A percentile compares a stretch with the other conserved stretches of the same genome.
Evolutionary conservation across 345 rosid genomes (phyloP).

Genomic region (Limnanthes douglasii): DNA sequence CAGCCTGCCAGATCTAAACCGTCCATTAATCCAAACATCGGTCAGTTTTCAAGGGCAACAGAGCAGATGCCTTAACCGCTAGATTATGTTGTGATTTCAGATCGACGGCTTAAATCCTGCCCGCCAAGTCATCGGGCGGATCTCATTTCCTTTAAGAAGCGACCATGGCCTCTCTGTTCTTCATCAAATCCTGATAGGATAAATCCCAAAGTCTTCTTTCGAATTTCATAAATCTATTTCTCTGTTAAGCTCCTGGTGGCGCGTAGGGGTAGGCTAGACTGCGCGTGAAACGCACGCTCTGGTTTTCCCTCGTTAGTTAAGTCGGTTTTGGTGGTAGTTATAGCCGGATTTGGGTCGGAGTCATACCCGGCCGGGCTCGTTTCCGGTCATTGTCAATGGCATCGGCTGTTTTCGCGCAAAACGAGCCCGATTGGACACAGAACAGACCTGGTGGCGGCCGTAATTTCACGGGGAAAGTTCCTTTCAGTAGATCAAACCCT

Average conservation of each 20-base stretch:
- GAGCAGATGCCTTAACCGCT: not conserved
- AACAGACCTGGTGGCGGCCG: slow-evolving; percentile 18
- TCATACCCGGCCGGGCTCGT: slow-evolving; percentile 3
- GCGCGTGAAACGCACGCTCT: slow-evolving; percentile 20
- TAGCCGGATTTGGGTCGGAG: slow-evolving; percentile 10
- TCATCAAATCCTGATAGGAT: slow-evolving; percentile 28
- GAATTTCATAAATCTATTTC: not conserved
- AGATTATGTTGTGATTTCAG: slow-evolving; percentile 2
- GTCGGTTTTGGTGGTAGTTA: not conserved
- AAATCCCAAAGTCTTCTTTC: slow-evolving; percentile 9
- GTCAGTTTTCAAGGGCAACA: slow-evolving; percentile 15
- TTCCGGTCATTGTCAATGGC: slow-evolving; percentile 22
- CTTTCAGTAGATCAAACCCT: slow-evolving; percentile 23
- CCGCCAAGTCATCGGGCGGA: slow-evolving; percentile 30
- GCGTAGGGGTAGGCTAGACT: slow-evolving; percentile 11
- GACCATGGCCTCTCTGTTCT: slow-evolving; percentile 16
- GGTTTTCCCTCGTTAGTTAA: slow-evolving; percentile 12
- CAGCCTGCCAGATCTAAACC: slow-evolving; percentile 10
- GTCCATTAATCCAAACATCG: slow-evolving; percentile 23
- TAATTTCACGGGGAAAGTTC: slow-evolving; percentile 41
- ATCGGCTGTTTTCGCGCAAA: slow-evolving; percentile 32
- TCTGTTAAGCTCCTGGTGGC: too few species aligned
- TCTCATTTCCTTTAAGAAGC: slow-evolving; percentile 42
- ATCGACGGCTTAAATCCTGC: slow-evolving; percentile 13
- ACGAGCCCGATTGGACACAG: slow-evolving; percentile 33